phyloP scores from a whole-genome alignment of 257 asterid species.

The Solanum sejunctum region DNA sequence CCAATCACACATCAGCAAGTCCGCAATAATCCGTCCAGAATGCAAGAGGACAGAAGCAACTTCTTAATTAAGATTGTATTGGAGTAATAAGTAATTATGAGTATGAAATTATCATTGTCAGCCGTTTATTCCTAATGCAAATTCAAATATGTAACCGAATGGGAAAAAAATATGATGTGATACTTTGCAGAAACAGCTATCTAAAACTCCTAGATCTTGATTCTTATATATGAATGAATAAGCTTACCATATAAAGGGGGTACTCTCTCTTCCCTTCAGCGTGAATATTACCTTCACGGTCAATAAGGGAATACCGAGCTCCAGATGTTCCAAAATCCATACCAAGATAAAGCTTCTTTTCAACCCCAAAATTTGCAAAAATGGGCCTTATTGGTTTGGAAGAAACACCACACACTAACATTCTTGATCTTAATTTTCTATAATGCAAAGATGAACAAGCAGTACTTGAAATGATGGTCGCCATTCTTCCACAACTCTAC shows the following conservation, averaged over 20 bases:
- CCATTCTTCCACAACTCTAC: constrained; percentile 9
- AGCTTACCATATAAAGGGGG: constrained; percentile 46
- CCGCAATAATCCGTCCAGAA: no score
- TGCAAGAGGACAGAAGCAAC: no score
- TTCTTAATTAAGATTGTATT: no score
- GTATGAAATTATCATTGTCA: no score
- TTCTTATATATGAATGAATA: not conserved
- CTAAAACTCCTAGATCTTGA: not conserved
- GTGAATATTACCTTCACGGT: constrained; percentile 34
- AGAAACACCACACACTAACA: constrained; percentile 1
- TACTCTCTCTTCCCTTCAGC: constrained; percentile 78
- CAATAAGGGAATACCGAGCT: constrained; percentile 68
- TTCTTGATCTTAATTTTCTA: constrained; percentile 9
- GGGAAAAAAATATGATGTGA: no score
- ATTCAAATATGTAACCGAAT: no score
- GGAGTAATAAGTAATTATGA: no score
- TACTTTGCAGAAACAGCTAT: not conserved
- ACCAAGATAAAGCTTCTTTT: constrained; percentile 63
- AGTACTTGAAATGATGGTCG: constrained; percentile 15
- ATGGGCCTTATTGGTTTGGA: constrained; percentile 11
- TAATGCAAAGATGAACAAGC: constrained; percentile 14
- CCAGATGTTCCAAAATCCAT: constrained; percentile 97
- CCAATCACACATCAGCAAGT: no score
- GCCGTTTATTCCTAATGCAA: no score
- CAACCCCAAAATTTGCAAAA: constrained; percentile 13